Conservation (phyloP, 257 asterid genomes). For the Solanum bulbocastanum region DNA sequence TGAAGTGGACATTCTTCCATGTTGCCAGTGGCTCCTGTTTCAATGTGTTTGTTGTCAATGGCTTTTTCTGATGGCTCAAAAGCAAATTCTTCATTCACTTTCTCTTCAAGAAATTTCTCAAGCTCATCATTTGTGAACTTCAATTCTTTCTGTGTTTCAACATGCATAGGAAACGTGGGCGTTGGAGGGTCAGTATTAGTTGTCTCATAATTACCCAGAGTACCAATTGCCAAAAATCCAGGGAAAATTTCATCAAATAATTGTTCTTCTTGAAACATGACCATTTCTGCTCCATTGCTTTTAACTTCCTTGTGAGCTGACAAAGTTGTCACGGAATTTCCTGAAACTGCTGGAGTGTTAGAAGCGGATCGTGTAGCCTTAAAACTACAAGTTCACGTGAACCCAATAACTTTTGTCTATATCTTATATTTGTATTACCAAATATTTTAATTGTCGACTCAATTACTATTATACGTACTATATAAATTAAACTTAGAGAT, state of each 20-base stretch:
- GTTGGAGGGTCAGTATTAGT: slow-evolving; percentile 48
- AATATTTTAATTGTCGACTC: background rate
- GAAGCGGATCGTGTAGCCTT: background rate
- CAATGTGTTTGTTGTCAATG: slow-evolving; percentile 25
- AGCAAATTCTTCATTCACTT: slow-evolving; percentile 38
- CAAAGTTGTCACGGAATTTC: slow-evolving; percentile 27
- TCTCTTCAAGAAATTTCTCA: slow-evolving; percentile 60
- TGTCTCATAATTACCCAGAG: slow-evolving; percentile 44
- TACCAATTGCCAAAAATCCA: slow-evolving; percentile 87
- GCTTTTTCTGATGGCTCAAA: slow-evolving; percentile 48
- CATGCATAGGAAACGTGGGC: slow-evolving; percentile 45
- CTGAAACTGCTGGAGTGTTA: slow-evolving; percentile 21
- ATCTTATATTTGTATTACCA: background rate
- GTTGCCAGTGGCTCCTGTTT: slow-evolving; percentile 24
- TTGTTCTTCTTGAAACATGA: background rate
- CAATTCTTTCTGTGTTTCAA: slow-evolving; percentile 43
- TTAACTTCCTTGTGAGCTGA: slow-evolving; percentile 18
- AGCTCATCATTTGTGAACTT: slow-evolving; percentile 54
- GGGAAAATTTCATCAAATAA: slow-evolving; percentile 35
- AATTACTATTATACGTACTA: background rate
- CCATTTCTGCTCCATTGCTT: slow-evolving; percentile 16
- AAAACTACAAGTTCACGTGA: background rate
- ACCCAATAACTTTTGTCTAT: background rate
- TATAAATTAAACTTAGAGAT: background rate
- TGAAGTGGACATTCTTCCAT: slow-evolving; percentile 54